Conservation (phyloP, 2,329 filamentous ascomycete genomes). For the Macrophomina tecta region DNA sequence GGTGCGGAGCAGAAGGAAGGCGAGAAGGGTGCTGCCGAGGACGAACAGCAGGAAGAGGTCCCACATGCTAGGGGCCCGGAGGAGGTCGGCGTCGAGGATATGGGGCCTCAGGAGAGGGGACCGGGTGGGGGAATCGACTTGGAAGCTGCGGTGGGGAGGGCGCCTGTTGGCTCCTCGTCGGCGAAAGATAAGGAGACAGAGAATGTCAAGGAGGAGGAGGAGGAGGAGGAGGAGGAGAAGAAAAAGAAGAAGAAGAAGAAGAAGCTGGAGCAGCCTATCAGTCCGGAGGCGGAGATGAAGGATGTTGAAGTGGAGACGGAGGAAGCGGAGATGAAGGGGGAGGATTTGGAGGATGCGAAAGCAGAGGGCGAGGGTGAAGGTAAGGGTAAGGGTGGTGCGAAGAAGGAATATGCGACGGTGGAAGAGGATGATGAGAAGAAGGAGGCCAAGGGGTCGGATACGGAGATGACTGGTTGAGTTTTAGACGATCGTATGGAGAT, state of each 20-base stretch:
- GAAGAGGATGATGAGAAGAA: slow-evolving; percentile 1
- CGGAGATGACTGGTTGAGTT: slow-evolving; percentile 19
- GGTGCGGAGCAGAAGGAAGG: background rate
- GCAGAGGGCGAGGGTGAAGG: background rate
- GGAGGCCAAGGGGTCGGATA: slow-evolving; percentile 4
- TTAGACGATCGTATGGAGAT: too few species aligned
- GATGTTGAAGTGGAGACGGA: slow-evolving; percentile 18
- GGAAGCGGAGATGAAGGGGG: background rate
- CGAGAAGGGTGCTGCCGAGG: background rate
- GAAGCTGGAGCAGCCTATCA: slow-evolving; percentile 25
- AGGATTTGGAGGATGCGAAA: background rate
- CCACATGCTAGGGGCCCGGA: slow-evolving; percentile 86
- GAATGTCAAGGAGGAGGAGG: slow-evolving; percentile 22
- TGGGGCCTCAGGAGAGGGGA: slow-evolving; percentile 70
- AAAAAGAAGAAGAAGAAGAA: slow-evolving; percentile 31
- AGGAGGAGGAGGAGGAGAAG: slow-evolving; percentile 30
- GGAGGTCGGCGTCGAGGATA: slow-evolving; percentile 83
- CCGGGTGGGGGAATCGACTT: slow-evolving; percentile 36
- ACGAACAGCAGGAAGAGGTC: slow-evolving; percentile 55
- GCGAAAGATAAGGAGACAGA: background rate
- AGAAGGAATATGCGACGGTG: background rate
- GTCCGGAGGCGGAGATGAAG: slow-evolving; percentile 30
- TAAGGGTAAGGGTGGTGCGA: background rate
- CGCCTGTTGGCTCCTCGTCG: slow-evolving; percentile 33
- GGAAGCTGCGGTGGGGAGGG: slow-evolving; percentile 45